phyloP scores from a whole-genome alignment of 2,329 filamentous ascomycete species.

The Massarina eburnea region DNA sequence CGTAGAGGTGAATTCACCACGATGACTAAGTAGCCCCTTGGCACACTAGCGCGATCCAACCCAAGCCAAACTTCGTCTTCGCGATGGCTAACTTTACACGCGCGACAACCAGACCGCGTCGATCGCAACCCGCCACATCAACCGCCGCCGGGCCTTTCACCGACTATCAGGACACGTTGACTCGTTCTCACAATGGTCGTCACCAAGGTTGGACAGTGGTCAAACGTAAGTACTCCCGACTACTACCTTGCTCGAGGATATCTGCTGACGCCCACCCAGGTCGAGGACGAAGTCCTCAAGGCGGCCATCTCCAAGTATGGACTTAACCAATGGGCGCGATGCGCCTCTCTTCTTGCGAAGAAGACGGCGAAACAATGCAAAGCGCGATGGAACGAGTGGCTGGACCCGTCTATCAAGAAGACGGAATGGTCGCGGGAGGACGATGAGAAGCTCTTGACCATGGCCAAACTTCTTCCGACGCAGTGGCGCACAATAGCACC shows the following conservation, averaged over 20 bases:
- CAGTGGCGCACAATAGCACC: constrained; percentile 99
- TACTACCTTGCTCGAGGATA: not conserved
- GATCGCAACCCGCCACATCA: constrained; percentile 2
- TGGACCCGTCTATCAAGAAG: constrained; percentile 96
- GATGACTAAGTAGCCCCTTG: constrained; percentile 9
- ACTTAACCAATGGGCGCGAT: constrained; percentile 85
- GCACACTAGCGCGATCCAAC: constrained; percentile 3
- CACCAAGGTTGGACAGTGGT: constrained; percentile 69
- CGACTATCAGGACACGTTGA: not conserved
- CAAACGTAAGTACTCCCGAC: constrained; percentile 53
- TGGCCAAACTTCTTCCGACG: constrained; percentile 97
- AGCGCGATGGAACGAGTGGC: constrained; percentile 96
- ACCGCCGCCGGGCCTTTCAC: not conserved
- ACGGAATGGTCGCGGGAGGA: constrained; percentile 99
- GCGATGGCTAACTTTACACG: constrained; percentile 2
- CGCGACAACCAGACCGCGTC: constrained; percentile 3
- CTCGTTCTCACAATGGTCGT: constrained; percentile 56
- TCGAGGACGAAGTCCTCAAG: constrained; percentile 3
- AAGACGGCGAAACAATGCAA: constrained; percentile 99
- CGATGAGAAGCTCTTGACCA: constrained; percentile 93
- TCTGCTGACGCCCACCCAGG: not conserved
- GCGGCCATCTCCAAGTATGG: constrained; percentile 45
- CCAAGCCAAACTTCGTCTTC: constrained; percentile 6
- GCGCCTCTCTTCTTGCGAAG: constrained; percentile 92
- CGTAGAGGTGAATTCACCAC: constrained; percentile 8